A percentile compares a stretch with the other conserved stretches of the same genome.
Evolutionary conservation across 371 early-diverging fungal genomes (phyloP).

Genomic region (Mortierella sp.): DNA sequence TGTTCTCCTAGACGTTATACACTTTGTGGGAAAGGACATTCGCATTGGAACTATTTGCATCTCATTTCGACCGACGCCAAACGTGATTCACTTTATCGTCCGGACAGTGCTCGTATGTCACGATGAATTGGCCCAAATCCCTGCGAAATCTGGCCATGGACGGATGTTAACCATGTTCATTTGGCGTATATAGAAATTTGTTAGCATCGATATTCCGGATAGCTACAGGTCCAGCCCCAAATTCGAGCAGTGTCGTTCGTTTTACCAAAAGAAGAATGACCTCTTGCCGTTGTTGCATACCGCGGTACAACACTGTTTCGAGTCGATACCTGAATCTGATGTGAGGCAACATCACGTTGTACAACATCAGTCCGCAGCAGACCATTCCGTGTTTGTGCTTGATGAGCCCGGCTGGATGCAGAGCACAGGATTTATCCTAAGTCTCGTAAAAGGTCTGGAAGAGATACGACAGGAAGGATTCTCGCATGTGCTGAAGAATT

Average conservation of each 20-base stretch:
- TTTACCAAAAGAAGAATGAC: constrained; percentile 25
- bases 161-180: too few relatives aligned
- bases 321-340: constrained; percentile 36
- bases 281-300: constrained; percentile 34
- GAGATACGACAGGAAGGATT: constrained; percentile 44
- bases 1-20: constrained; percentile 15
- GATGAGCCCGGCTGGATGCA: constrained; percentile 38
- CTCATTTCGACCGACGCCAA: constrained; percentile 17
- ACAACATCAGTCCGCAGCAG: constrained; percentile 26
- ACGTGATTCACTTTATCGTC: constrained; percentile 32
- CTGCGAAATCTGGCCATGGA: too few relatives aligned
- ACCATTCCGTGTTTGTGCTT: constrained; percentile 32
- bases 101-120: constrained; percentile 36
- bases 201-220: constrained; percentile 25
- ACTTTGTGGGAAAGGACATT: constrained; percentile 41
- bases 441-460: constrained; percentile 21
- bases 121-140: neutral
- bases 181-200: constrained; percentile 49
- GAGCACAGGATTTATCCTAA: constrained; percentile 28
- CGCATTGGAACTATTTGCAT: constrained; percentile 41
- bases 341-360: constrained; percentile 41
- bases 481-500: constrained; percentile 28
- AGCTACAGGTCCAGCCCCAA: constrained; percentile 4
- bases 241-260: constrained; percentile 21
- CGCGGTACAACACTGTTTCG: constrained; percentile 33